Conservation (phyloP, 805 yeast genomes). For the Wickerhamomyces mucosus region DNA sequence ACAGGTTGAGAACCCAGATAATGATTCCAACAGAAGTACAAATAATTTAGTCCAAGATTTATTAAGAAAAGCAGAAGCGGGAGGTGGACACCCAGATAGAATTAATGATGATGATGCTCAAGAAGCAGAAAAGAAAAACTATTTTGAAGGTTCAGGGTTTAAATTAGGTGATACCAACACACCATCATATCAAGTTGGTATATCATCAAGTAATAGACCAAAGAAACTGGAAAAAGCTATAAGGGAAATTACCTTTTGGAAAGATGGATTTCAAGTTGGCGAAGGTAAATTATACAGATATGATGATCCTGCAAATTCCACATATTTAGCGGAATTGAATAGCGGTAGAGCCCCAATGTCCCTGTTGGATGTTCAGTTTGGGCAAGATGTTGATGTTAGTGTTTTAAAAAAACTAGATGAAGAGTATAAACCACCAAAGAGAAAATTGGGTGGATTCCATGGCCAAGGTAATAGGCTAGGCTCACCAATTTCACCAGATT, state of each 20-base stretch:
- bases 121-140: conserved; percentile 16
- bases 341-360: conserved; percentile 87
- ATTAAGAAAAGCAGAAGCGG: conserved; percentile 58
- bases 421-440: conserved; percentile 64
- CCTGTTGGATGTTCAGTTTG: conserved; percentile 71
- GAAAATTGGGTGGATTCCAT: conserved; percentile 51
- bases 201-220: conserved; percentile 25
- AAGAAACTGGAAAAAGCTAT: conserved; percentile 41
- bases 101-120: conserved; percentile 25
- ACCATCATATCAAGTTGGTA: conserved; percentile 25
- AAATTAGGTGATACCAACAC: conserved; percentile 27
- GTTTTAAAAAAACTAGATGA: conserved; percentile 79
- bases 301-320: conserved; percentile 86
- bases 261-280: conserved; percentile 91
- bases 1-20: conserved; percentile 64
- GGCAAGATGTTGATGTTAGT: conserved; percentile 88
- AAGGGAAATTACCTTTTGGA: conserved; percentile 90
- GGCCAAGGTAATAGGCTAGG: conserved; percentile 87
- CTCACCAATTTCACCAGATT: conserved; percentile 76
- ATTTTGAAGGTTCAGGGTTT: conserved; percentile 31
- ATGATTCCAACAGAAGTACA: conserved; percentile 16
- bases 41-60: conserved; percentile 42
- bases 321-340: conserved; percentile 69
- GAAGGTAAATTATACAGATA: conserved; percentile 81
- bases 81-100: conserved; percentile 35